phyloP scores from a whole-genome alignment of 208 protist species.

The Lotmaria passim region DNA sequence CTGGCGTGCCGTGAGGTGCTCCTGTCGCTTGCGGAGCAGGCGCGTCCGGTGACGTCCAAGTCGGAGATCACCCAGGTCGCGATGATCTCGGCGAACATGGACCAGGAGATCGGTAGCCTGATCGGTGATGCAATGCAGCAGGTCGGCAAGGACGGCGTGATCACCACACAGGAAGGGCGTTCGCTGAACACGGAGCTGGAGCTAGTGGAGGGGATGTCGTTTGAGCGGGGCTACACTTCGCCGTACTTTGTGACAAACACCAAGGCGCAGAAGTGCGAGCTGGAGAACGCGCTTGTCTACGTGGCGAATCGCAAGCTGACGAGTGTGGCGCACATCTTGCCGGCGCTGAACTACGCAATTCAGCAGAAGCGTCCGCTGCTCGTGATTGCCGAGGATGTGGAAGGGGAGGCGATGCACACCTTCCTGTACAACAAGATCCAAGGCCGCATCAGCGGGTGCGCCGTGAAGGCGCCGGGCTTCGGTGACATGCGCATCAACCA shows the following conservation, averaged over 20 bases:
- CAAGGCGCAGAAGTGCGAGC: constrained; percentile 97
- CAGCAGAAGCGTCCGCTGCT: constrained; percentile 87
- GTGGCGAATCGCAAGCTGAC: constrained; percentile 87
- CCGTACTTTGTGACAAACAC: constrained; percentile 99
- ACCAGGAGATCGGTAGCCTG: constrained; percentile 98
- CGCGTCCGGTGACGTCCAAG: constrained; percentile 96
- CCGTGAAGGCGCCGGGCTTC: constrained; percentile 99
- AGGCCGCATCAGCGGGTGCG: constrained; percentile 78
- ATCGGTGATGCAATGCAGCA: constrained; percentile 99
- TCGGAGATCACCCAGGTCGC: constrained; percentile 99
- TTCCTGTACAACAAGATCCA: constrained; percentile 96
- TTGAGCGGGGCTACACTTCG: constrained; percentile 98
- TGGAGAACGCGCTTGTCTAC: constrained; percentile 97
- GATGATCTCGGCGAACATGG: constrained; percentile 99
- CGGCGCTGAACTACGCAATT: constrained; percentile 86
- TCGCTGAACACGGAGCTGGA: constrained; percentile 98
- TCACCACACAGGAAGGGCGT: constrained; percentile 99
- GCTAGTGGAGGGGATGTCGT: constrained; percentile 98
- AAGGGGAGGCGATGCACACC: constrained; percentile 92
- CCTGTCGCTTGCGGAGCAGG: constrained; percentile 92
- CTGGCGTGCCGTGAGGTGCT: constrained; percentile 94
- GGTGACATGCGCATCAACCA: constrained; percentile 99
- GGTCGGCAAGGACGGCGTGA: constrained; percentile 99
- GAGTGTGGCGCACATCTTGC: constrained; percentile 80
- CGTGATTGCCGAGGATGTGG: constrained; percentile 91